A percentile compares a stretch with the other conserved stretches of the same genome.
These are phyloP conservation scores for Stropharia rugosoannulata DNA, from an alignment of 768 basidiomycete genomes.

Conservation along the genomic window DNA sequence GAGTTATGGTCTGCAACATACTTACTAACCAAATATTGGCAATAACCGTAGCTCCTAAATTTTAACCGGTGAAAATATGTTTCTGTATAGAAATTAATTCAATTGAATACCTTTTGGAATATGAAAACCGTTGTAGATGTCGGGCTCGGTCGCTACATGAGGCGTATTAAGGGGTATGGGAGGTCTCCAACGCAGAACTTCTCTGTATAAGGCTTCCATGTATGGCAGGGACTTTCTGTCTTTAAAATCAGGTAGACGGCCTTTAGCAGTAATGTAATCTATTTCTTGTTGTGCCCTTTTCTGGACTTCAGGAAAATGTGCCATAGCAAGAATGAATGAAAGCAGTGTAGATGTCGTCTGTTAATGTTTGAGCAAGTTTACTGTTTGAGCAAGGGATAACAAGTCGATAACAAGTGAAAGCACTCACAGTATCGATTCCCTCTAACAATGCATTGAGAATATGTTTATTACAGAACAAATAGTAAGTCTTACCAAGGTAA, in stretches of 20 bases:
- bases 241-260: slow-evolving; percentile 25
- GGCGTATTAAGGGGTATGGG: slow-evolving; percentile 17
- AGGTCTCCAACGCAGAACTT: slow-evolving; percentile 22
- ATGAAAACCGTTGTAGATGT: slow-evolving; percentile 27
- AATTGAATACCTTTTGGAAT: slow-evolving; percentile 23
- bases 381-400: not conserved
- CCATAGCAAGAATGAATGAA: slow-evolving; percentile 30
- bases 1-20: too few species aligned
- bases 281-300: slow-evolving; percentile 32
- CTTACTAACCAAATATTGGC: slow-evolving; percentile 17
- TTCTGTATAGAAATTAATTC: not conserved
- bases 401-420: not conserved
- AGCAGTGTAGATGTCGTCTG: slow-evolving; percentile 12
- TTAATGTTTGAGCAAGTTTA: not conserved
- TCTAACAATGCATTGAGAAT: slow-evolving; percentile 2
- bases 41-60: slow-evolving; percentile 12
- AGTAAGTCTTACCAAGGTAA: slow-evolving; percentile 14
- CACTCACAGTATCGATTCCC: slow-evolving; percentile 15
- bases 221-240: slow-evolving; percentile 27
- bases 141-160: slow-evolving; percentile 23
- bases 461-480: not conserved
- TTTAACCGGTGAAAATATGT: not conserved
- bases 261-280: slow-evolving; percentile 25
- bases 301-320: slow-evolving; percentile 28
- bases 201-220: slow-evolving; percentile 17